A percentile compares a stretch with the other conserved stretches of the same genome.
Evolutionary conservation across 257 asterid species (phyloP).

Genomic region (Solanum arcanum): DNA sequence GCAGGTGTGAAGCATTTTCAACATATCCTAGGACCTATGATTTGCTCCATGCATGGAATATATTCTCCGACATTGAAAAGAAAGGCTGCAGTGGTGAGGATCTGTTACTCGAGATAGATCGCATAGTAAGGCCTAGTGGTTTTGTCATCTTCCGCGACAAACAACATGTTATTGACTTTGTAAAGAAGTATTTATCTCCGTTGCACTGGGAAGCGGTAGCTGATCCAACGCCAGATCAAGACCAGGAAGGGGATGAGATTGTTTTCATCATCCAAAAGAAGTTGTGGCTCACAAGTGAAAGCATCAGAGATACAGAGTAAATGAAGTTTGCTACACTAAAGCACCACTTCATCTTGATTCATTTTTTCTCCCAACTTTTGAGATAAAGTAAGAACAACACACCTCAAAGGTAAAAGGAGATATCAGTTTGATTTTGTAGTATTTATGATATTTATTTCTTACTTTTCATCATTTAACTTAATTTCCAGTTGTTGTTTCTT

Average conservation of each 20-base stretch:
- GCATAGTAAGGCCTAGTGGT: slow-evolving; percentile 87
- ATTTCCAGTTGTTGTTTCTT: slow-evolving; percentile 8
- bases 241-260: slow-evolving; percentile 54
- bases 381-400: slow-evolving; percentile 33
- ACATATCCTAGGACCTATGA: slow-evolving; percentile 95
- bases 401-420: slow-evolving; percentile 7
- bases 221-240: slow-evolving; percentile 38
- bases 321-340: not conserved
- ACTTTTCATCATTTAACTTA: not conserved
- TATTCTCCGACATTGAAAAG: slow-evolving; percentile 80
- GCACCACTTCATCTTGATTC: slow-evolving; percentile 7
- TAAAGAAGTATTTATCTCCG: slow-evolving; percentile 62
- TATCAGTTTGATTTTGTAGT: slow-evolving; percentile 23
- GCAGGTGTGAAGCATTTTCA: slow-evolving; percentile 94
- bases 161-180: slow-evolving; percentile 65
- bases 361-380: slow-evolving; percentile 11
- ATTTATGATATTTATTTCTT: slow-evolving; percentile 10
- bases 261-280: slow-evolving; percentile 68
- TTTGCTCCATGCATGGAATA: slow-evolving; percentile 79
- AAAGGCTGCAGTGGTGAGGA: slow-evolving; percentile 96
- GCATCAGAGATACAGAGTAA: slow-evolving; percentile 68
- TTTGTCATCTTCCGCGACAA: slow-evolving; percentile 62
- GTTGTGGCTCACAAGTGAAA: slow-evolving; percentile 80
- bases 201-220: slow-evolving; percentile 84
- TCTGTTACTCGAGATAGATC: slow-evolving; percentile 81